Evolutionary conservation across 139 green algal genomes (phyloP).

Genomic region (Ostreobium quekettii): DNA sequence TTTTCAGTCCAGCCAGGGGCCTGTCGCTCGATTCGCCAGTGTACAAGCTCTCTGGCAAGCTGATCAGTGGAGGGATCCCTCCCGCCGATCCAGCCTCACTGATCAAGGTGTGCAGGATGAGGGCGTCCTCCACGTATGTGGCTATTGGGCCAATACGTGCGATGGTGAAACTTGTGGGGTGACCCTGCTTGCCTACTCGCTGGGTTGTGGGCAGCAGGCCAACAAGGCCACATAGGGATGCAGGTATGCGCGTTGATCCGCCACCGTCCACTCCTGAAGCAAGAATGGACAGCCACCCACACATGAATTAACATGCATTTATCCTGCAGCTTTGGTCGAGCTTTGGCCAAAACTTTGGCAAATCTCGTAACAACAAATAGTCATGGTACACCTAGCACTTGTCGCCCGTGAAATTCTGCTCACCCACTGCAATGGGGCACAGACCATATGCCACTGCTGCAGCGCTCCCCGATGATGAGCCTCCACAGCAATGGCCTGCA

Average conservation of each 20-base stretch:
- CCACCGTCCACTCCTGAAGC: conserved; percentile 45
- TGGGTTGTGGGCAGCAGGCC: conserved; percentile 1
- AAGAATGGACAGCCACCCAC: too few species aligned
- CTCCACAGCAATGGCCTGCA: conserved; percentile 29
- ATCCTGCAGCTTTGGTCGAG: too few species aligned
- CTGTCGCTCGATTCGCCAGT: background rate
- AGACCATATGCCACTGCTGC: conserved; percentile 61
- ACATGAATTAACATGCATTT: too few species aligned
- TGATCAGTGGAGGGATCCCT: too few species aligned
- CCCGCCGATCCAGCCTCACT: background rate
- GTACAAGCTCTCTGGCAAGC: too few species aligned
- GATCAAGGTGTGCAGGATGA: conserved; percentile 15
- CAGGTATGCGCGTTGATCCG: conserved; percentile 66
- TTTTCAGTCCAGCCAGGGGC: background rate
- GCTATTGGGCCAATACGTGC: too few species aligned
- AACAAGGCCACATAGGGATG: conserved; percentile 44
- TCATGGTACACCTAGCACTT: too few species aligned
- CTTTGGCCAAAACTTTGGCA: too few species aligned
- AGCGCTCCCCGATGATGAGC: conserved; percentile 51
- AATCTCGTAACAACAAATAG: too few species aligned
- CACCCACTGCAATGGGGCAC: conserved; percentile 62
- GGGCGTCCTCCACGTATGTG: conserved; percentile 9
- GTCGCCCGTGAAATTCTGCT: too few species aligned
- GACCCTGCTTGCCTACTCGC: background rate
- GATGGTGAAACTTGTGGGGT: too few species aligned